Base-by-base conservation (phyloP, 768 basidiomycete species). In the Suillus subluteus region DNA sequence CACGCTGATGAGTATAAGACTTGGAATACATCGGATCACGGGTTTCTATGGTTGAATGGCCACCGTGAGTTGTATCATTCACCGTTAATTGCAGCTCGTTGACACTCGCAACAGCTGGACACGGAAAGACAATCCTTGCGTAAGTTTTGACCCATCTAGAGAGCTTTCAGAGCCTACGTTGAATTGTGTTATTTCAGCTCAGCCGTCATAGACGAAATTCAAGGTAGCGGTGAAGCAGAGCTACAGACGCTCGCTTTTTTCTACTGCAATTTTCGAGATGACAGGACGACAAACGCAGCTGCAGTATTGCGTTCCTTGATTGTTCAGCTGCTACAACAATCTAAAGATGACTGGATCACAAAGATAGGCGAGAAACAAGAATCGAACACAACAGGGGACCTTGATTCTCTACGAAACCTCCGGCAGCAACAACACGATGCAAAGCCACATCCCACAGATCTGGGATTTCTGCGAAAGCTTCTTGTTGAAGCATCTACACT, bases 231-330 rank as follows among this genome's bases (percentile, higher is more conserved):
- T 0, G 37, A 62, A 4, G 13, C 44, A 2, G 62, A 64, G 15
- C 65, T 35, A 11, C 64, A 69, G 9, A 6, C 61, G 1, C 26
- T 73, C 13, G 37, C 21, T 4, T 69, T 61, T n/a, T 71, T 73
- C 18, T 73, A 75, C 6, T 73, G 72, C 3, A 65, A 73, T 55
- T 75, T 73, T 12, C 69, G 67, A 26, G 62, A 37, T 1, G 66
- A 68, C 26, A 63, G 58, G 21, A 62, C 66, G 1, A 72, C 54
- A 35, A 65, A 23, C 26, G 50, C 64, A 2, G 18, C 50, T 9
- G 66, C 70, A 40, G 58, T 71, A 21, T 59, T 73, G 58, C 70
- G 67, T 1, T 71, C 73, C 8, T 12, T 74, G 0, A 61, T 71
- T n/a, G 66, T 58, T 6, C 73, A 73, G 40, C 21, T 71, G 30